Evolutionary conservation across 331 rosid genomes (phyloP).

Genomic region (Quercus lobata): DNA sequence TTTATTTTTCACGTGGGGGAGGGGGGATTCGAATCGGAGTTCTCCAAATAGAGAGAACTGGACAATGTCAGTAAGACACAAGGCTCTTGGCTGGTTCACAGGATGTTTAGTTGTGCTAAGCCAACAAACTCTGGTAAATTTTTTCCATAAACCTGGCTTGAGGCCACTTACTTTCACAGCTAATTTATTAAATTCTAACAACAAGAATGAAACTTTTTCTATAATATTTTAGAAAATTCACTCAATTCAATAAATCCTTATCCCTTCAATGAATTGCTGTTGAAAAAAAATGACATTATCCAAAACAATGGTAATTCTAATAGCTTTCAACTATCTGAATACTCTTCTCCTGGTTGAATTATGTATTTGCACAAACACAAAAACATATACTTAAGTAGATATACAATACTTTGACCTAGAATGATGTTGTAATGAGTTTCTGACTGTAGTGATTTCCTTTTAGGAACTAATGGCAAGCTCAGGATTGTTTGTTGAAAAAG

Average conservation of each 20-base stretch:
- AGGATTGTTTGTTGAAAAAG: slow-evolving; percentile 43
- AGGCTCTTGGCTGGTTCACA: no score
- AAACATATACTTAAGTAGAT: slow-evolving; percentile 3
- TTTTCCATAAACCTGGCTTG: not conserved
- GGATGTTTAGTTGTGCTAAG: not conserved
- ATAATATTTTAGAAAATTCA: not conserved
- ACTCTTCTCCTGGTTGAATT: not conserved
- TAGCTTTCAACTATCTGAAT: not conserved
- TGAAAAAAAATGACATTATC: not conserved
- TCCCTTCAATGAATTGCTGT: not conserved
- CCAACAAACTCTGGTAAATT: not conserved
- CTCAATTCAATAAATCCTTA: not conserved
- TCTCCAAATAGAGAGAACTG: no score
- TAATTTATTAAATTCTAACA: not conserved
- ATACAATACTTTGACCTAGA: slow-evolving; percentile 13
- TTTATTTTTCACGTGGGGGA: no score
- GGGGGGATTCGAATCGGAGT: no score
- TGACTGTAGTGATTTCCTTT: slow-evolving; percentile 50
- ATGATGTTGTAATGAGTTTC: slow-evolving; percentile 74
- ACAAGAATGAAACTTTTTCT: not conserved
- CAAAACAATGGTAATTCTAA: not conserved
- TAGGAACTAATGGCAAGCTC: slow-evolving; percentile 72
- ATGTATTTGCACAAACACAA: not conserved
- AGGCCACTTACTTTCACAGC: not conserved
- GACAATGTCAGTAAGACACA: no score